These are phyloP conservation scores for Lepidium didymum DNA, from an alignment of 345 rosid genomes.

Conservation along the genomic window DNA sequence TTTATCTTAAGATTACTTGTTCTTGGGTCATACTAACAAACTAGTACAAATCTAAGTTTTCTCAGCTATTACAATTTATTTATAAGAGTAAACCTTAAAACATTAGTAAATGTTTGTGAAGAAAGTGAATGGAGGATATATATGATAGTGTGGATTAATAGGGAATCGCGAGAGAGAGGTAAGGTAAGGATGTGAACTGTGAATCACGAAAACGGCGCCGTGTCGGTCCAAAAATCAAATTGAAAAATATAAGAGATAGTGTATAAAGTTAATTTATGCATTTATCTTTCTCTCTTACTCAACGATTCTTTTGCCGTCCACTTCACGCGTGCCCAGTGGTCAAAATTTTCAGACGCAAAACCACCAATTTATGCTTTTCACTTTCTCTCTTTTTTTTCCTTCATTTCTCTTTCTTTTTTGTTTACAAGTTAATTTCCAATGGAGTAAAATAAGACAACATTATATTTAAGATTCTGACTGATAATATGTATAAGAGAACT, in stretches of 20 bases:
- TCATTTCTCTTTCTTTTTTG: too few relatives aligned
- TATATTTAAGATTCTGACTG: background rate
- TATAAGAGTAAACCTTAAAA: background rate
- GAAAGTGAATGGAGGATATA: too few relatives aligned
- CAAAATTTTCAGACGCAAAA: slow-evolving; percentile 43
- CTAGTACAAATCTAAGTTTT: background rate
- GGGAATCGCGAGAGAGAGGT: background rate
- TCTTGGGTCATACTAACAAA: background rate
- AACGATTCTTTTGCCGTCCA: slow-evolving; percentile 47
- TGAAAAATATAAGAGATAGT: background rate
- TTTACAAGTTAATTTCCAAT: background rate
- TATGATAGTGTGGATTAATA: background rate
- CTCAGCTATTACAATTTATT: background rate
- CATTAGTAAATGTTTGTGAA: too few relatives aligned
- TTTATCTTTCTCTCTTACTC: background rate
- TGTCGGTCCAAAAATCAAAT: slow-evolving; percentile 5
- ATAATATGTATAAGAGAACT: background rate
- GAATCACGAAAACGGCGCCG: slow-evolving; percentile 26
- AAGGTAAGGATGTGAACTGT: slow-evolving; percentile 15
- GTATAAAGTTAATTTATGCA: too few relatives aligned
- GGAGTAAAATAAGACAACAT: background rate
- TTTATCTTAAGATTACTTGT: background rate
- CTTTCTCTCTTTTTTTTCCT: too few relatives aligned
- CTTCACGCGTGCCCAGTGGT: slow-evolving; percentile 58
- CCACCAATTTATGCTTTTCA: slow-evolving; percentile 4